A percentile compares a stretch with the other conserved stretches of the same genome.
These are phyloP conservation scores for Didymella lethalis DNA, from an alignment of 2,329 filamentous ascomycete species.

Conservation along the genomic window DNA sequence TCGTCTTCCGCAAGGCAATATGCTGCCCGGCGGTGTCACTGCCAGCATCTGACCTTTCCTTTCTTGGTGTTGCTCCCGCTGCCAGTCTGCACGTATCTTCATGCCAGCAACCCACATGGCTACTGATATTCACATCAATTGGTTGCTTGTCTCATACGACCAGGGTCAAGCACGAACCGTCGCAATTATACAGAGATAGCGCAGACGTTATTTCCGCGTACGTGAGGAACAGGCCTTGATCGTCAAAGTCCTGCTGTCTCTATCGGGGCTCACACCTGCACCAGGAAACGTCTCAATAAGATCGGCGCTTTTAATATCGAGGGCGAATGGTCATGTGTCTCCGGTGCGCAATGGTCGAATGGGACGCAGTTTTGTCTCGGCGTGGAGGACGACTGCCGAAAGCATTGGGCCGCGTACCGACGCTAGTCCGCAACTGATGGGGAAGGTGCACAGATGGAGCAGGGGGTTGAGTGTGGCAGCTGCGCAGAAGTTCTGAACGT, in stretches of 20 bases:
- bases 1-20: not conserved
- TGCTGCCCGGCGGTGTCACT: not conserved
- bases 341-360: conserved; percentile 5
- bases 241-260: not conserved
- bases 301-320: conserved; percentile 19
- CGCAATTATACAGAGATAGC: conserved; percentile 3
- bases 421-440: conserved; percentile 25
- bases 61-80: conserved; percentile 12
- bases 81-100: conserved; percentile 9
- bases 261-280: conserved; percentile 11
- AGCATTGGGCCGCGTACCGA: conserved; percentile 24
- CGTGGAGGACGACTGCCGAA: conserved; percentile 12
- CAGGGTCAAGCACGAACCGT: not conserved
- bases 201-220: not conserved
- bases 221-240: conserved; percentile 3
- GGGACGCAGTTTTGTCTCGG: conserved; percentile 10
- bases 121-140: not conserved
- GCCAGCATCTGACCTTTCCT: not conserved
- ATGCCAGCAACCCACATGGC: conserved; percentile 12
- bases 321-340: conserved; percentile 2
- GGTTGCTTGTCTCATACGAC: not conserved
- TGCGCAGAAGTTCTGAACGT: conserved; percentile 2
- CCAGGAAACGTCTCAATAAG: conserved; percentile 6
- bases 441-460: conserved; percentile 28
- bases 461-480: conserved; percentile 1